These are phyloP conservation scores for Emericellopsis atlantica DNA, from an alignment of 2,329 filamentous ascomycete species.

Conservation along the genomic window DNA sequence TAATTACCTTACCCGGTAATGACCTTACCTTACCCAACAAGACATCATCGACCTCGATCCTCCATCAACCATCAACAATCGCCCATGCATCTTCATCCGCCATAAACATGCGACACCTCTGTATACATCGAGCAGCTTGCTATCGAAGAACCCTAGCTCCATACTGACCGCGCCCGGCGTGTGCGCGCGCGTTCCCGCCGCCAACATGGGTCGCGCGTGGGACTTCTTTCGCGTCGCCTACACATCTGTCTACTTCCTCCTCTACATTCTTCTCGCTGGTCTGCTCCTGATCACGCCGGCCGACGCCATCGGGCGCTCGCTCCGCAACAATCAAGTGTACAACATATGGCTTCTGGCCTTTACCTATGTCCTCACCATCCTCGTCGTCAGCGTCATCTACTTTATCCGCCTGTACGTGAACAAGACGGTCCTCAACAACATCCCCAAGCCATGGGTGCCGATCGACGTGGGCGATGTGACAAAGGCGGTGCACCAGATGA, in stretches of 20 bases:
- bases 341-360: conserved; percentile 76
- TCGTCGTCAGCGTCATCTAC: conserved; percentile 66
- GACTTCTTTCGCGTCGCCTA: conserved; percentile 72
- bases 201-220: conserved; percentile 24
- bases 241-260: conserved; percentile 60
- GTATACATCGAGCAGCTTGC: too few relatives aligned
- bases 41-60: too few relatives aligned
- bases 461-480: conserved; percentile 75
- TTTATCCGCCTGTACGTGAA: conserved; percentile 77
- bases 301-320: conserved; percentile 70
- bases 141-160: too few relatives aligned
- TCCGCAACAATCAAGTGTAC: conserved; percentile 51
- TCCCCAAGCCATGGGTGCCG: conserved; percentile 79
- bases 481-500: conserved; percentile 61
- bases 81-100: too few relatives aligned
- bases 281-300: conserved; percentile 70
- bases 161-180: too few relatives aligned
- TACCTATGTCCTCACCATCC: conserved; percentile 59
- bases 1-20: too few relatives aligned
- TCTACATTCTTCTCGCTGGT: conserved; percentile 60
- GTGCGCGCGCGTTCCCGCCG: too few relatives aligned
- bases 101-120: too few relatives aligned
- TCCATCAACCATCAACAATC: too few relatives aligned
- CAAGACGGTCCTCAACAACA: conserved; percentile 62
- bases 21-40: too few relatives aligned